A percentile compares a stretch with the other conserved stretches of the same genome.
Evolutionary conservation across 2,329 filamentous ascomycete genomes (phyloP).

Genomic region (Tolypocladium guangdongense): DNA sequence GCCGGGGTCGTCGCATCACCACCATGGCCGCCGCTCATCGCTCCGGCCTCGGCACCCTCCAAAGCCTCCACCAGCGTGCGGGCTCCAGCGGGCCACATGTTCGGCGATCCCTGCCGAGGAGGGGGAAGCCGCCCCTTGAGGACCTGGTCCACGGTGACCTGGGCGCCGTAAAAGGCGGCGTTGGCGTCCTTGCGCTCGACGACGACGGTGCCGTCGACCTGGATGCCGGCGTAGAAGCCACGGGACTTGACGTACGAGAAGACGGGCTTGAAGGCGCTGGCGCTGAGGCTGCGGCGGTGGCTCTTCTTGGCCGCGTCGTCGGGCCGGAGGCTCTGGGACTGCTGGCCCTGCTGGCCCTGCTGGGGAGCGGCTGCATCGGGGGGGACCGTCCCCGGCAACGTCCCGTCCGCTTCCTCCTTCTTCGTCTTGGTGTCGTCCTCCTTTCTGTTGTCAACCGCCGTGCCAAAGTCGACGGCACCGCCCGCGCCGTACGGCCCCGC

Average conservation of each 20-base stretch:
- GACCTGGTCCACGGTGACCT: constrained; percentile 34
- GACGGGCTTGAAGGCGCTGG: constrained; percentile 27
- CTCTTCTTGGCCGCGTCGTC: constrained; percentile 4
- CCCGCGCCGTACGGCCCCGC: constrained; percentile 62
- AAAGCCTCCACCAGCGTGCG: constrained; percentile 18
- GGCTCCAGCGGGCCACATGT: constrained; percentile 22
- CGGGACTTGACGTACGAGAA: constrained; percentile 74
- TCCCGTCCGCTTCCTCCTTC: background rate
- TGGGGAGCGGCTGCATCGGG: background rate
- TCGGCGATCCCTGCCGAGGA: constrained; percentile 8
- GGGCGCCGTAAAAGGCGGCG: constrained; percentile 70
- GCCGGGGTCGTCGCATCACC: background rate
- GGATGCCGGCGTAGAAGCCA: constrained; percentile 78
- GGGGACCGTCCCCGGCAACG: background rate
- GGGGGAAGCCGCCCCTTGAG: constrained; percentile 28
- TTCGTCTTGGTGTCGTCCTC: background rate
- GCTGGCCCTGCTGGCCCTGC: constrained; percentile 1
- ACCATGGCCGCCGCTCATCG: background rate
- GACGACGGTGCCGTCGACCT: constrained; percentile 77
- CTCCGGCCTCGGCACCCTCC: constrained; percentile 20
- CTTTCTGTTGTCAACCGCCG: constrained; percentile 11
- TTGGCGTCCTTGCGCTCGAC: constrained; percentile 85
- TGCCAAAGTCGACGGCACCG: constrained; percentile 53
- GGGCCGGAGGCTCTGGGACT: background rate
- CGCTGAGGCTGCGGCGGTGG: constrained; percentile 18